Evolutionary conservation across 139 green algal genomes (phyloP).

Genomic region (Mychonastes homosphaera): DNA sequence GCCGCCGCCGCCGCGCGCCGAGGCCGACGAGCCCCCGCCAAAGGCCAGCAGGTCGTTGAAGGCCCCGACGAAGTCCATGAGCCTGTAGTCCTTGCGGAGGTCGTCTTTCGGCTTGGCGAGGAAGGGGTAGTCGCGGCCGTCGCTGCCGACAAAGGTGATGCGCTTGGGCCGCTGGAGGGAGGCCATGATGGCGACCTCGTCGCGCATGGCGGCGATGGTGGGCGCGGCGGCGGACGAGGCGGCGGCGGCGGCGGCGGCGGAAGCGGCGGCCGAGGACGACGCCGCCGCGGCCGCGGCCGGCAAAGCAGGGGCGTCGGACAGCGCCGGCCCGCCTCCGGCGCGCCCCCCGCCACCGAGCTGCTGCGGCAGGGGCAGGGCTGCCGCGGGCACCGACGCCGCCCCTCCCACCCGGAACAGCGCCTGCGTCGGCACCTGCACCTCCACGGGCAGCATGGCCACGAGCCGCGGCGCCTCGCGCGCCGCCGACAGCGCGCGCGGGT

Average conservation of each 20-base stretch:
- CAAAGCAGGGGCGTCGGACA: too few relatives aligned
- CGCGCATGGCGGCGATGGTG: conserved; percentile 63
- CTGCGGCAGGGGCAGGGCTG: too few relatives aligned
- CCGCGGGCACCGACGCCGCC: too few relatives aligned
- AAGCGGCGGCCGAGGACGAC: neutral
- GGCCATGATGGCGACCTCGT: conserved; percentile 60
- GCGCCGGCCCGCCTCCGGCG: too few relatives aligned
- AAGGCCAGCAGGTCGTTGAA: conserved; percentile 25
- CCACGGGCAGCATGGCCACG: conserved; percentile 49
- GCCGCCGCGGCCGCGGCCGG: neutral
- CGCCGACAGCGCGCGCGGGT: conserved; percentile 25
- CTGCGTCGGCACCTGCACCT: conserved; percentile 34
- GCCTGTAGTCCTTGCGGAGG: conserved; percentile 89
- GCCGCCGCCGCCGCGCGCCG: too few relatives aligned
- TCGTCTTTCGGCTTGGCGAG: conserved; percentile 97
- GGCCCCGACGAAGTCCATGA: conserved; percentile 83
- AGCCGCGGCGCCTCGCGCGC: conserved; percentile 41
- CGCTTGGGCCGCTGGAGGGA: conserved; percentile 88
- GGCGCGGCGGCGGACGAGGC: conserved; percentile 1
- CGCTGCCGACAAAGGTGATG: conserved; percentile 50
- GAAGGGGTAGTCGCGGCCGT: conserved; percentile 81
- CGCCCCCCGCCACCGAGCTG: too few relatives aligned
- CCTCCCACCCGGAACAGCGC: conserved; percentile 14
- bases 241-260: neutral
- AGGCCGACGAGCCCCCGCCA: too few relatives aligned